Evolutionary conservation across 768 basidiomycete genomes (phyloP).

Genomic region (Hydnum rufescens): DNA sequence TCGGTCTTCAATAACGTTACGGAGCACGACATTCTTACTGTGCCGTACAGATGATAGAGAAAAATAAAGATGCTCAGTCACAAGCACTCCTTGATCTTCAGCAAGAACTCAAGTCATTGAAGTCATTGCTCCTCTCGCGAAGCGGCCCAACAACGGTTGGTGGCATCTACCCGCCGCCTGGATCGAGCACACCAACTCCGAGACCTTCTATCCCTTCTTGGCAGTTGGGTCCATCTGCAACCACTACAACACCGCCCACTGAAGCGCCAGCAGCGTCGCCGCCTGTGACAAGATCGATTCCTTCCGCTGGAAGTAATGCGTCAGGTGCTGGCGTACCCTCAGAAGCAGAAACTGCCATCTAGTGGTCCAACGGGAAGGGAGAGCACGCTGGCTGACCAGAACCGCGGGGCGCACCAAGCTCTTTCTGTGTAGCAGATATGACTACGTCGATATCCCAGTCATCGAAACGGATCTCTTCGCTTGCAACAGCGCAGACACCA

Average conservation of each 20-base stretch:
- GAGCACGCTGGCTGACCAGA: constrained; percentile 57
- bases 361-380: too few relatives aligned
- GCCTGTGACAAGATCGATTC: neutral
- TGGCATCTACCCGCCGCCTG: neutral
- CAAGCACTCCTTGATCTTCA: constrained; percentile 74
- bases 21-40: neutral
- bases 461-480: constrained; percentile 88
- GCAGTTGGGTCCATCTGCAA: constrained; percentile 44
- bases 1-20: constrained; percentile 18
- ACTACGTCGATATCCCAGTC: constrained; percentile 86
- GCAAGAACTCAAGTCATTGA: constrained; percentile 85
- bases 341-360: too few relatives aligned
- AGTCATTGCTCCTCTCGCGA: constrained; percentile 47
- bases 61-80: constrained; percentile 69
- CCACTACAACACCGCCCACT: constrained; percentile 10
- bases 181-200: constrained; percentile 24
- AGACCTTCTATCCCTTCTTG: constrained; percentile 54
- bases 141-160: neutral
- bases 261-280: neutral
- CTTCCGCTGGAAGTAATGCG: neutral
- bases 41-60: constrained; percentile 70
- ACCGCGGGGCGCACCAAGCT: constrained; percentile 84
- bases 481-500: constrained; percentile 91
- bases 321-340: too few relatives aligned
- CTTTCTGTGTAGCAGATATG: constrained; percentile 73